A percentile compares a stretch with the other conserved stretches of the same genome.
Evolutionary conservation across 208 protist genomes (phyloP).

Genomic region (Herpetomonas tarakana): DNA sequence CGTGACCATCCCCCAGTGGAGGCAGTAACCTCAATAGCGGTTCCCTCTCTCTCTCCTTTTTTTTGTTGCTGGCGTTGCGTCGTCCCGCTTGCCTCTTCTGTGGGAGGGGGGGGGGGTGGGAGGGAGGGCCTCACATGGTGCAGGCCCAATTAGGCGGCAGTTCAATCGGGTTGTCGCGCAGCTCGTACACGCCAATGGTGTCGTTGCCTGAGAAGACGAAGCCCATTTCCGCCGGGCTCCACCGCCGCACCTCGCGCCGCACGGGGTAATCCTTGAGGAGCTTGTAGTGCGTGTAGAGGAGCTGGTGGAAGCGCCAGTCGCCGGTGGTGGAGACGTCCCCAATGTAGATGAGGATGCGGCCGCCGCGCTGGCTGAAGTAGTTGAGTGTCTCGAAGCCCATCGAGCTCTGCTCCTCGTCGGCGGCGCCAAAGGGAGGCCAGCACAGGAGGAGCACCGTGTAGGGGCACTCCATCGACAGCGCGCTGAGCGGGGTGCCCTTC

Average conservation of each 20-base stretch:
- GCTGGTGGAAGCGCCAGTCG: conserved; percentile 88
- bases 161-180: conserved; percentile 37
- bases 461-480: conserved; percentile 74
- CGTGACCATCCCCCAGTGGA: no score
- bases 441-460: conserved; percentile 74
- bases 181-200: conserved; percentile 83
- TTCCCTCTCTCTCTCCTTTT: no score
- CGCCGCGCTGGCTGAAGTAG: conserved; percentile 77
- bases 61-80: no score
- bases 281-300: conserved; percentile 81
- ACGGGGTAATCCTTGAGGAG: conserved; percentile 80
- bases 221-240: conserved; percentile 87
- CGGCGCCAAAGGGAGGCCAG: conserved; percentile 88
- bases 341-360: conserved; percentile 81
- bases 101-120: no score
- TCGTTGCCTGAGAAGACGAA: conserved; percentile 89
- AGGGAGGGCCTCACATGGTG: conserved; percentile 6
- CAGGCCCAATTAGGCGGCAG: conserved; percentile 15
- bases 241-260: conserved; percentile 80
- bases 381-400: conserved; percentile 90
- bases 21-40: no score
- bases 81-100: no score
- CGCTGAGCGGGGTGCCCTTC: conserved; percentile 62
- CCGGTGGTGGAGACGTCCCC: conserved; percentile 84
- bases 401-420: conserved; percentile 84